Evolutionary conservation across 768 basidiomycete genomes (phyloP).

Genomic region (Leccinum sublutescens): DNA sequence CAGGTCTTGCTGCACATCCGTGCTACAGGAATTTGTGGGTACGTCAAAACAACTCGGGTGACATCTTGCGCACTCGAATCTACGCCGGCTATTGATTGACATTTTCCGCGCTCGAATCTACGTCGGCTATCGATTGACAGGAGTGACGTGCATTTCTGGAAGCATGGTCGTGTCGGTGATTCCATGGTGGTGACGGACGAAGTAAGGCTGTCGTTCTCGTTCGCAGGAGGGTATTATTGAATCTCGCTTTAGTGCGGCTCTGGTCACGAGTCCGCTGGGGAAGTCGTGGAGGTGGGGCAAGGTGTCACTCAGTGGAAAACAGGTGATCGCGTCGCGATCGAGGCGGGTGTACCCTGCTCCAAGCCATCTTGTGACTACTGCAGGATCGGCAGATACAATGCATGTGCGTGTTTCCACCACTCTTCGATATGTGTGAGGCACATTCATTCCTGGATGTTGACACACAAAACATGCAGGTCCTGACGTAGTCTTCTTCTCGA

Average conservation of each 20-base stretch:
- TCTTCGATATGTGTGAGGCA: background rate
- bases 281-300: slow-evolving; percentile 61
- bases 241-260: slow-evolving; percentile 51
- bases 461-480: slow-evolving; percentile 25
- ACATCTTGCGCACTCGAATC: background rate
- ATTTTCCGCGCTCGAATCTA: slow-evolving; percentile 18
- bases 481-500: slow-evolving; percentile 64
- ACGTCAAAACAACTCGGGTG: slow-evolving; percentile 17
- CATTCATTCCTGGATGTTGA: background rate
- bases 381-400: slow-evolving; percentile 64
- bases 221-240: background rate
- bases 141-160: slow-evolving; percentile 75
- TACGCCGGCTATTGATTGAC: background rate
- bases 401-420: slow-evolving; percentile 36
- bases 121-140: slow-evolving; percentile 29
- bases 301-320: slow-evolving; percentile 66
- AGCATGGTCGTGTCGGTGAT: slow-evolving; percentile 65
- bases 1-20: slow-evolving; percentile 66
- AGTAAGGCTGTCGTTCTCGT: slow-evolving; percentile 30
- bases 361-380: slow-evolving; percentile 60
- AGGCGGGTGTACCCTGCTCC: slow-evolving; percentile 68
- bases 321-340: slow-evolving; percentile 63
- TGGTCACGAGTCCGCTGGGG: slow-evolving; percentile 70
- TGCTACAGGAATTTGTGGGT: slow-evolving; percentile 72
- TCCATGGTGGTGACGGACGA: slow-evolving; percentile 71